A percentile compares a stretch with the other conserved stretches of the same genome.
These are phyloP conservation scores for Penicillium sp. DNA, from an alignment of 2,329 filamentous ascomycete genomes.

Conservation along the genomic window DNA sequence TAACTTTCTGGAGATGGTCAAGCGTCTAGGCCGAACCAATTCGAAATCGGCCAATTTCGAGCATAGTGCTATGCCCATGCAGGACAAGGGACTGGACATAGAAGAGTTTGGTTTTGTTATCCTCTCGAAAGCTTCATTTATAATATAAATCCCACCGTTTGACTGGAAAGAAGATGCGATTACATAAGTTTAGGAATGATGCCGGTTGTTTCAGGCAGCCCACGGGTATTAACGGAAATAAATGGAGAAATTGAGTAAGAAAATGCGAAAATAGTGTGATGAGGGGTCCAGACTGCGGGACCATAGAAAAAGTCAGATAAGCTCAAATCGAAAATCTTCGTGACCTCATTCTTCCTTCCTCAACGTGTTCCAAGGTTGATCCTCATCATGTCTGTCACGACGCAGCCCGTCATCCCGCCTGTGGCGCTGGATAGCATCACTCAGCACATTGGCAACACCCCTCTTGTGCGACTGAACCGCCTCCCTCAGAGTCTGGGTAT, in stretches of 20 bases:
- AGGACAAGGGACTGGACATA: no score
- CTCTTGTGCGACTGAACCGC: conserved; percentile 90
- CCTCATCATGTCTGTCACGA: conserved; percentile 47
- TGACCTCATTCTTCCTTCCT: neutral
- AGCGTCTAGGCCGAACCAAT: no score
- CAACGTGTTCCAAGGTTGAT: neutral
- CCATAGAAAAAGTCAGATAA: neutral
- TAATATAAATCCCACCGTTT: no score
- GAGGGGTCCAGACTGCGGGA: neutral
- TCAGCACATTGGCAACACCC: conserved; percentile 91
- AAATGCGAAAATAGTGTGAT: neutral
- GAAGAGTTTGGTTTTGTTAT: no score
- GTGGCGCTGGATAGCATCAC: conserved; percentile 67
- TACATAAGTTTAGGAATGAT: neutral
- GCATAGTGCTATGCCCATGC: no score
- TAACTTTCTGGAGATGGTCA: no score
- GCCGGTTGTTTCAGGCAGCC: neutral
- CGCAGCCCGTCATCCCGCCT: conserved; percentile 54
- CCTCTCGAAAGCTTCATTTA: no score
- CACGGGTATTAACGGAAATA: neutral
- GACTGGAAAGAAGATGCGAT: no score
- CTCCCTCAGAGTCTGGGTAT: conserved; percentile 89
- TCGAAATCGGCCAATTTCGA: no score
- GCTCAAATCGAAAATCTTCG: neutral
- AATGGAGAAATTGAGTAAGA: neutral